phyloP scores from a whole-genome alignment of 2,329 filamentous ascomycete genomes.

The Ilyonectria robusta region DNA sequence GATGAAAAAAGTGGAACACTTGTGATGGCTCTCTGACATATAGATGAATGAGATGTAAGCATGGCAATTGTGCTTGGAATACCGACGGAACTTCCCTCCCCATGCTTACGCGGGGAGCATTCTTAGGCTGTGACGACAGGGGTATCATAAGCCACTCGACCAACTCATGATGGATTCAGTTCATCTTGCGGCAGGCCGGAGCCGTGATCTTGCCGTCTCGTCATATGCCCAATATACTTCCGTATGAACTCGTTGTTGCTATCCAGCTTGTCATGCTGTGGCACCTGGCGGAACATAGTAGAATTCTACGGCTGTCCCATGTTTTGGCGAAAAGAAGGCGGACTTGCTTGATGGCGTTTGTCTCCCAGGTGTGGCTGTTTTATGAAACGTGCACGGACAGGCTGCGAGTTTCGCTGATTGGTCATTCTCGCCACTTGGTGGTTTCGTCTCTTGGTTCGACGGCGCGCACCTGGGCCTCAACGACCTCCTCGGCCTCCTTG shows the following conservation, averaged over 20 bases:
- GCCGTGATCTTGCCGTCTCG: neutral
- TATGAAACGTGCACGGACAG: conserved; percentile 1
- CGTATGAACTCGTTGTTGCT: conserved; percentile 4
- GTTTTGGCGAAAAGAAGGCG: conserved; percentile 1
- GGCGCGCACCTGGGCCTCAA: neutral
- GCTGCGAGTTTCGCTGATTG: conserved; percentile 3
- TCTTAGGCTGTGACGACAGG: conserved; percentile 2
- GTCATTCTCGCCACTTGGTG: conserved; percentile 8
- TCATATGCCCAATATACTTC: conserved; percentile 2
- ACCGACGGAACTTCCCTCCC: neutral
- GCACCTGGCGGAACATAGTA: conserved; percentile 6
- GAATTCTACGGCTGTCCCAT: neutral
- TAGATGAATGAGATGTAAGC: neutral
- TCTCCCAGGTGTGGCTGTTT: conserved; percentile 5
- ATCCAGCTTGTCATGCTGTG: conserved; percentile 4
- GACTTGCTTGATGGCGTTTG: conserved; percentile 1
- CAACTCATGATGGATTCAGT: neutral
- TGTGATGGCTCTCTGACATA: conserved; percentile 3
- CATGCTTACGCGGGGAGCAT: conserved; percentile 2
- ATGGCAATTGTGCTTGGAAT: conserved; percentile 7
- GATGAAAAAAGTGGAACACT: too few relatives aligned
- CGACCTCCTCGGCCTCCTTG: neutral
- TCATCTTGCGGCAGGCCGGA: conserved; percentile 3
- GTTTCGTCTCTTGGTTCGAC: conserved; percentile 3
- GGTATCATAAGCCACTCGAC: conserved; percentile 1